A percentile compares a stretch with the other conserved stretches of the same genome.
phyloP scores from a whole-genome alignment of 768 basidiomycete genomes.

The Termitomyces sp. region DNA sequence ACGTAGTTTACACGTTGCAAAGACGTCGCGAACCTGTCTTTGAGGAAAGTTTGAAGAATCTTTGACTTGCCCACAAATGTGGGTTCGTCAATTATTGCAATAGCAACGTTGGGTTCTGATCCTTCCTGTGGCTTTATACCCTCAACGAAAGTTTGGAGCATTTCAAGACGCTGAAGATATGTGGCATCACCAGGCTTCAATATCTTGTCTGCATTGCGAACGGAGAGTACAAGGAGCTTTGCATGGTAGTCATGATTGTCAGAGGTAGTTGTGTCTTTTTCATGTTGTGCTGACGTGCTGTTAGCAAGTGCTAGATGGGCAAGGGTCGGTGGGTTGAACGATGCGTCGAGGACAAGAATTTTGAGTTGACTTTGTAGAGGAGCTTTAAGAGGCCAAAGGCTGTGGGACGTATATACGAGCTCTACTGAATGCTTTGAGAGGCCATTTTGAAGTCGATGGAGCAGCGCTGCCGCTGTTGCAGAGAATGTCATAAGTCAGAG shows the following conservation, averaged over 20 bases:
- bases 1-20: conserved; percentile 8
- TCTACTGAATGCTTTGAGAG: conserved; percentile 41
- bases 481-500: background rate
- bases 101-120: conserved; percentile 47
- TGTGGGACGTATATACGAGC: conserved; percentile 55
- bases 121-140: conserved; percentile 26
- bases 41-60: conserved; percentile 48
- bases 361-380: background rate
- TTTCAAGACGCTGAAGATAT: conserved; percentile 73
- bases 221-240: conserved; percentile 72
- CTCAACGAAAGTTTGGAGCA: conserved; percentile 71
- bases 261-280: background rate
- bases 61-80: conserved; percentile 82
- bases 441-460: conserved; percentile 39
- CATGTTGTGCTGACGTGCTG: conserved; percentile 20
- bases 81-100: conserved; percentile 82
- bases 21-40: conserved; percentile 22
- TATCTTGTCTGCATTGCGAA: conserved; percentile 82
- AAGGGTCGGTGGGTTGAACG: conserved; percentile 87
- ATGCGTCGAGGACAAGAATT: conserved; percentile 54
- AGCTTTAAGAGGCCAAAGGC: conserved; percentile 53
- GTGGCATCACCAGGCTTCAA: conserved; percentile 68
- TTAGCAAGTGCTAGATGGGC: conserved; percentile 79
- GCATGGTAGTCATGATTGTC: conserved; percentile 51
- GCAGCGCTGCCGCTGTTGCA: conserved; percentile 9